phyloP scores from a whole-genome alignment of 208 protist genomes.

The Trypanosoma congolense region DNA sequence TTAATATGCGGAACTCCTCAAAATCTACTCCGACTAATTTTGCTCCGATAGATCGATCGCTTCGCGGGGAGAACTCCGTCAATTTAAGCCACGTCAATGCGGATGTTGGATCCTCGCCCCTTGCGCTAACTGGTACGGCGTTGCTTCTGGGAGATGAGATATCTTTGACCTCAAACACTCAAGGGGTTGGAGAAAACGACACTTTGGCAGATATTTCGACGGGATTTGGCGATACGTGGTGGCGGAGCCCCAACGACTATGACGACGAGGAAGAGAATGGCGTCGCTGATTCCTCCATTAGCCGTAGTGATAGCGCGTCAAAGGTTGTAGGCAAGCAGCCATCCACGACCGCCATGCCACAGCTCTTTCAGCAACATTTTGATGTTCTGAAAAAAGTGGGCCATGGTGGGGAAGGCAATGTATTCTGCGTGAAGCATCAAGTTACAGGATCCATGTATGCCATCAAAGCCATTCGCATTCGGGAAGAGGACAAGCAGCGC shows the following conservation, averaged over 20 bases:
- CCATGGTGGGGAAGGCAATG: conserved; percentile 62
- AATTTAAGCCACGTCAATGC: not conserved
- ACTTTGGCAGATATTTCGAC: not conserved
- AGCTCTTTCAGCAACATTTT: conserved; percentile 77
- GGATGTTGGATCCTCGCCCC: not conserved
- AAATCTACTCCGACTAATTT: conserved; percentile 5
- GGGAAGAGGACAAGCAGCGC: conserved; percentile 46
- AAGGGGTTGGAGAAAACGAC: not conserved
- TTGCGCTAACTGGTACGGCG: not conserved
- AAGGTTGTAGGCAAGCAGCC: not conserved
- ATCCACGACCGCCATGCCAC: not conserved
- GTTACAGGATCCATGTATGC: conserved; percentile 64
- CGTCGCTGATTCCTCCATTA: not conserved
- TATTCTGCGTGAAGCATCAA: conserved; percentile 78
- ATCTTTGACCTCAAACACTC: not conserved
- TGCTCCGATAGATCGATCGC: not conserved
- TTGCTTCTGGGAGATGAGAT: not conserved
- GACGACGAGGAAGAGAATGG: conserved; percentile 3
- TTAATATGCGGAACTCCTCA: conserved; percentile 10
- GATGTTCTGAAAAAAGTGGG: conserved; percentile 66
- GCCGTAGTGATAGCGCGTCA: not conserved
- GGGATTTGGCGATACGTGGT: conserved; percentile 12
- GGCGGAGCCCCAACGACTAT: conserved; percentile 12
- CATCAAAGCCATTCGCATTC: conserved; percentile 75
- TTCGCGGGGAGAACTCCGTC: not conserved